Percentiles rank a stretch among this genome's conserved stretches.
phyloP scores from a whole-genome alignment of 441 rosid species.

The Arabidopsis hybrid region DNA sequence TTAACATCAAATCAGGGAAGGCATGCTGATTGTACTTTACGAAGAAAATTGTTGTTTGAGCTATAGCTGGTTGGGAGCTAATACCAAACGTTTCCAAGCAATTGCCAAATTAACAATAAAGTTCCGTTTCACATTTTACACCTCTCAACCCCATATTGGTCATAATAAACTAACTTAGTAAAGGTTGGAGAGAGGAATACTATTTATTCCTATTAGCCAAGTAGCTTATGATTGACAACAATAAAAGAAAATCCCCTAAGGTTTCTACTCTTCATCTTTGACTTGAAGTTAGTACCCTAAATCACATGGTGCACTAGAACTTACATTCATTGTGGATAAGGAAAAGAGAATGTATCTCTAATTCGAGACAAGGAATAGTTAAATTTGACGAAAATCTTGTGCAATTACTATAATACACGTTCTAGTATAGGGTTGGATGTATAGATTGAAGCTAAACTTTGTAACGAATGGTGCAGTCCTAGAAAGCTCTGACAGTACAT shows the following conservation, averaged over 20 bases:
- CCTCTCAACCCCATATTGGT: not conserved
- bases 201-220: conserved; percentile 13
- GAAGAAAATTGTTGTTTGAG: not conserved
- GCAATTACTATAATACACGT: conserved; percentile 11
- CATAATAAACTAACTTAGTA: conserved; percentile 11
- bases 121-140: conserved; percentile 32
- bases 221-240: conserved; percentile 23
- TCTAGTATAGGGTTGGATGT: not conserved
- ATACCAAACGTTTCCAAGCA: conserved; percentile 7
- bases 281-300: conserved; percentile 22
- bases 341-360: not conserved
- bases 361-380: not conserved
- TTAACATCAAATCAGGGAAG: conserved; percentile 8
- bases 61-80: not conserved
- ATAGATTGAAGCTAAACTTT: conserved; percentile 21
- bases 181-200: not conserved
- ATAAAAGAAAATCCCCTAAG: not conserved
- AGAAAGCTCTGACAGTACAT: conserved; percentile 9
- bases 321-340: conserved; percentile 1
- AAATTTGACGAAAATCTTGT: conserved; percentile 9
- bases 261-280: conserved; percentile 11
- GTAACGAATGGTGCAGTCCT: conserved; percentile 12
- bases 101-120: conserved; percentile 22
- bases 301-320: not conserved
- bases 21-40: conserved; percentile 17